Evolutionary conservation across 345 rosid species (phyloP).

Genomic region (Alliaria petiolata): DNA sequence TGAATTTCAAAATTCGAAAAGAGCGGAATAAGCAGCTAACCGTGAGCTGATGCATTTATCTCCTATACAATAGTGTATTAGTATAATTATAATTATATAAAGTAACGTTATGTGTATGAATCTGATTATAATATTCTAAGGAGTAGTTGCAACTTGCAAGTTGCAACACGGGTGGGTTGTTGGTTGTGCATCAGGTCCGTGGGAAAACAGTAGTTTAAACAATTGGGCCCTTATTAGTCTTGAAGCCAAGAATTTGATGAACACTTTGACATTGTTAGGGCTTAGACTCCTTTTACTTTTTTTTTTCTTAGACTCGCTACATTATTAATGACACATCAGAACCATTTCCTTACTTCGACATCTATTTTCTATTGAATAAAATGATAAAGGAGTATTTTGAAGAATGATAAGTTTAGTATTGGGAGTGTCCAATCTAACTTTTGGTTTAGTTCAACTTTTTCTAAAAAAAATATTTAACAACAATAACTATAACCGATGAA

Average conservation of each 20-base stretch:
- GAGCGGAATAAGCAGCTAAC: constrained; percentile 8
- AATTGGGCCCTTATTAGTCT: background rate
- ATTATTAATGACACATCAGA: too few relatives aligned
- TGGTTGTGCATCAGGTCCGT: background rate
- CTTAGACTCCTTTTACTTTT: background rate
- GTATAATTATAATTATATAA: background rate
- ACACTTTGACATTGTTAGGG: background rate
- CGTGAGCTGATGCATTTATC: constrained; percentile 8
- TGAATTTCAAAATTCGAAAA: constrained; percentile 21
- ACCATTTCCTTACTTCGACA: too few relatives aligned
- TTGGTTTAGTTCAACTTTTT: background rate
- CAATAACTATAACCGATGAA: too few relatives aligned
- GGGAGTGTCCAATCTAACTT: too few relatives aligned
- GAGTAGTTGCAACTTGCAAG: background rate
- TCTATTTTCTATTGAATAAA: too few relatives aligned
- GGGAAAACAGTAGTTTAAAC: background rate
- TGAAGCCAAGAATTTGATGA: constrained; percentile 2
- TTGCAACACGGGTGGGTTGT: background rate
- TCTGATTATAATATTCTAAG: background rate
- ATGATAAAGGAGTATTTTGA: too few relatives aligned
- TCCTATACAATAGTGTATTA: background rate
- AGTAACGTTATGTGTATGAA: background rate
- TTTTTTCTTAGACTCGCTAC: too few relatives aligned
- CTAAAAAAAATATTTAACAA: too few relatives aligned
- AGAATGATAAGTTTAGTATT: too few relatives aligned